Percentiles rank a stretch among this genome's conserved stretches.
Conservation (phyloP, 805 yeast species). For the Kazachstania psychrophila region DNA sequence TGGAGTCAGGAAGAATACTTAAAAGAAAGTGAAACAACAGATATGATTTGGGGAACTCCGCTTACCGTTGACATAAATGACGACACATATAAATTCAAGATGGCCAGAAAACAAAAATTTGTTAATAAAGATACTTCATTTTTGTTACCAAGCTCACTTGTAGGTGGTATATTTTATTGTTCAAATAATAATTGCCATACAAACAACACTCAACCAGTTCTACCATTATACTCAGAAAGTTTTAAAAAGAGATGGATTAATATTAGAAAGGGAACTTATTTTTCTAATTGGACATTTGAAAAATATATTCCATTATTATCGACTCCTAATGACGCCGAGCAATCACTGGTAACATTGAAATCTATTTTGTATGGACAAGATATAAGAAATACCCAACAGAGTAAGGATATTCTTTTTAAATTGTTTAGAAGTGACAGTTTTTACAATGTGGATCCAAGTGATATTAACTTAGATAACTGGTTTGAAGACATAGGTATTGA, state of each 20-base stretch:
- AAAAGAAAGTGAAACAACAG: conserved; percentile 18
- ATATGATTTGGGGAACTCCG: conserved; percentile 42
- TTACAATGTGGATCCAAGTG: neutral
- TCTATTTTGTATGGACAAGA: neutral
- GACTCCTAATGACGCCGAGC: conserved; percentile 34
- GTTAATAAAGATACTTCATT: conserved; percentile 37
- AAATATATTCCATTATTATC: conserved; percentile 49
- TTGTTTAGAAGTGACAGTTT: neutral
- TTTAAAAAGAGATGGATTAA: conserved; percentile 40
- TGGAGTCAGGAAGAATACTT: conserved; percentile 34
- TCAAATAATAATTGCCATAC: conserved; percentile 30
- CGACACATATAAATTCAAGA: conserved; percentile 39
- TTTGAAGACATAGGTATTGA: neutral
- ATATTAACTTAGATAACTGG: neutral
- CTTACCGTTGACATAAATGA: conserved; percentile 31
- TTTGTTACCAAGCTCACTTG: conserved; percentile 47
- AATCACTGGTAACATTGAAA: neutral
- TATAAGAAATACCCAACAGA: neutral
- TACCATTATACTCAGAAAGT: conserved; percentile 54
- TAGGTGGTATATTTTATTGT: conserved; percentile 58
- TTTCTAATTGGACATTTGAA: conserved; percentile 25
- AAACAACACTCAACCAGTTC: conserved; percentile 35
- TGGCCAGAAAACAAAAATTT: conserved; percentile 50
- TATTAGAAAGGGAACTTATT: conserved; percentile 17
- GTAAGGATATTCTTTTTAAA: neutral